Evolutionary conservation across 176 grass and related monocot species (phyloP).

Genomic region (Oryza meyeriana): DNA sequence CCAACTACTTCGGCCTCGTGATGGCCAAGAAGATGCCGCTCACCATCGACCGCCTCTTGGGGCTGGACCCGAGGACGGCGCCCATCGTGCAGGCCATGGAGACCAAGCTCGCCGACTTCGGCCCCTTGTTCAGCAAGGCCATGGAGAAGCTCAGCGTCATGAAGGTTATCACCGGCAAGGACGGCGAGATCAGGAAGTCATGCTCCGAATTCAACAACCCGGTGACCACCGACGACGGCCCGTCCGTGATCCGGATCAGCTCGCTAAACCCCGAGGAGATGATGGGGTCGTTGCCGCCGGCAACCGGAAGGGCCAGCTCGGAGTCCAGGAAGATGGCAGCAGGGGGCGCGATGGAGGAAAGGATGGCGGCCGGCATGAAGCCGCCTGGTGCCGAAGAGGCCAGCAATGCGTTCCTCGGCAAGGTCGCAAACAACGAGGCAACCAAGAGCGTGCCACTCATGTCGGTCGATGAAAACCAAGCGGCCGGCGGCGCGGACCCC

Average conservation of each 20-base stretch:
- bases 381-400: not conserved
- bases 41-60: constrained; percentile 52
- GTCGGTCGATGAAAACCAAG: not conserved
- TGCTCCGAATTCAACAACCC: constrained; percentile 55
- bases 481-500: no score
- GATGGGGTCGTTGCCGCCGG: not conserved
- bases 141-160: constrained; percentile 47
- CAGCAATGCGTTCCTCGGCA: not conserved
- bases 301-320: not conserved
- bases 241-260: constrained; percentile 40
- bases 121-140: constrained; percentile 36
- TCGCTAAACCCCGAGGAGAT: constrained; percentile 6
- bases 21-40: constrained; percentile 49
- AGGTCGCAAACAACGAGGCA: not conserved
- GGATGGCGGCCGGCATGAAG: not conserved
- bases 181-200: constrained; percentile 50
- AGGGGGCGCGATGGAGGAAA: not conserved
- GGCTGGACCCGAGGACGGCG: constrained; percentile 14
- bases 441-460: not conserved
- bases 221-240: not conserved
- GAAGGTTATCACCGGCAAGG: constrained; percentile 48
- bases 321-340: not conserved
- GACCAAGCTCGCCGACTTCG: constrained; percentile 25
- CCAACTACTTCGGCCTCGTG: constrained; percentile 38
- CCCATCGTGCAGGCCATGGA: constrained; percentile 27